Conservation (phyloP, 192 early-diverging fungal genomes). For the Pilobolus umbonatus region DNA sequence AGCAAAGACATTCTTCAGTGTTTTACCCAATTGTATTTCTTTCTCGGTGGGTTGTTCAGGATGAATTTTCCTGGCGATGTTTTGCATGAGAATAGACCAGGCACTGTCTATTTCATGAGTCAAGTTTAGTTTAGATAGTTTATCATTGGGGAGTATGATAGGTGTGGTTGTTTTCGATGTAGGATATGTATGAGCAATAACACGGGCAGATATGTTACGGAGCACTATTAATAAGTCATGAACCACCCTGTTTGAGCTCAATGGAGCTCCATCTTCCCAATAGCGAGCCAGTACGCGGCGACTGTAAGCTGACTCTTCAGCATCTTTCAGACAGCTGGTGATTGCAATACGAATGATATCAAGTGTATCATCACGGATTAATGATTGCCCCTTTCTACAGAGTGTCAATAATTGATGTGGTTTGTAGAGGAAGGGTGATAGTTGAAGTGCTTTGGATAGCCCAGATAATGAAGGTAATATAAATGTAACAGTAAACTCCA, state of each 20-base stretch:
- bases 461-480: constrained; percentile 58
- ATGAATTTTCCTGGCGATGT: constrained; percentile 4
- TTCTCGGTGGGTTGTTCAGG: constrained; percentile 13
- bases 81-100: constrained; percentile 37
- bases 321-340: constrained; percentile 27
- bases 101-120: constrained; percentile 29
- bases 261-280: constrained; percentile 34
- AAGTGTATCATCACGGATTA: constrained; percentile 44
- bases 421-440: constrained; percentile 39
- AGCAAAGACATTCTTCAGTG: constrained; percentile 44
- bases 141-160: background rate
- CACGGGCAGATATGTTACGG: constrained; percentile 49
- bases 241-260: constrained; percentile 53
- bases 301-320: constrained; percentile 37
- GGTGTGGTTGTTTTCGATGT: background rate
- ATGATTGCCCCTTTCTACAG: constrained; percentile 41
- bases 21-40: constrained; percentile 33
- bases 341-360: constrained; percentile 42
- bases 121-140: constrained; percentile 2
- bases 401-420: constrained; percentile 43
- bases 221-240: constrained; percentile 45
- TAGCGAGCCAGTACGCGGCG: constrained; percentile 46
- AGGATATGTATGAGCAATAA: constrained; percentile 29
- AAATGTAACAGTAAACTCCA: constrained; percentile 45
- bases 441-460: constrained; percentile 47